Percentiles rank a stretch among this genome's conserved stretches.
Evolutionary conservation across 257 asterid species (phyloP).

Genomic region (Solanum sitiens): DNA sequence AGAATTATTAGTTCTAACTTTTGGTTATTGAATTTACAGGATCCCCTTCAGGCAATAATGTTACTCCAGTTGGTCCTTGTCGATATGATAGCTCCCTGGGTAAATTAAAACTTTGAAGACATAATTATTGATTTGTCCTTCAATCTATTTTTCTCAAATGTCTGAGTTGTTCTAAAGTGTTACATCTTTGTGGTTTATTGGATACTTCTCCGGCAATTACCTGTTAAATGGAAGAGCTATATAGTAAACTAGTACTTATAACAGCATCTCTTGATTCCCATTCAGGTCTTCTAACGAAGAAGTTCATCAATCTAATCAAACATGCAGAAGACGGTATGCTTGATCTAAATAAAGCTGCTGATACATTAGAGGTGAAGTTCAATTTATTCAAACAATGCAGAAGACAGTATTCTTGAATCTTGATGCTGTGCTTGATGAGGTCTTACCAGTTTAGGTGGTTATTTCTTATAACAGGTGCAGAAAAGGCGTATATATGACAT

Average conservation of each 20-base stretch:
- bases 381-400: constrained; percentile 77
- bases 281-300: constrained; percentile 87
- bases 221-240: background rate
- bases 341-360: constrained; percentile 94
- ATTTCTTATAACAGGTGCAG: constrained; percentile 65
- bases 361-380: constrained; percentile 90
- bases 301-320: constrained; percentile 80
- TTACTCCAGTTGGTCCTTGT: constrained; percentile 81
- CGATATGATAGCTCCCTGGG: constrained; percentile 98
- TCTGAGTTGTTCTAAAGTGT: background rate
- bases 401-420: constrained; percentile 44
- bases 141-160: background rate
- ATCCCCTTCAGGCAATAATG: constrained; percentile 67
- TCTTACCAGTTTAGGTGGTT: constrained; percentile 14
- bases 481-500: constrained; percentile 96
- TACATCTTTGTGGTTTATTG: background rate
- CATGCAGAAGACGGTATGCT: constrained; percentile 95
- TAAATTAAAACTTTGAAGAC: constrained; percentile 14
- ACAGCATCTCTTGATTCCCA: background rate
- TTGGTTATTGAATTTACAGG: constrained; percentile 35
- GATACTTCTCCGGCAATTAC: background rate
- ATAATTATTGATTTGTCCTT: background rate
- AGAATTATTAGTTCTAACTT: background rate
- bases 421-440: background rate
- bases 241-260: background rate